These are phyloP conservation scores for Microbotryum intermedium DNA, from an alignment of 1,284 basidiomycete genomes.

Conservation along the genomic window DNA sequence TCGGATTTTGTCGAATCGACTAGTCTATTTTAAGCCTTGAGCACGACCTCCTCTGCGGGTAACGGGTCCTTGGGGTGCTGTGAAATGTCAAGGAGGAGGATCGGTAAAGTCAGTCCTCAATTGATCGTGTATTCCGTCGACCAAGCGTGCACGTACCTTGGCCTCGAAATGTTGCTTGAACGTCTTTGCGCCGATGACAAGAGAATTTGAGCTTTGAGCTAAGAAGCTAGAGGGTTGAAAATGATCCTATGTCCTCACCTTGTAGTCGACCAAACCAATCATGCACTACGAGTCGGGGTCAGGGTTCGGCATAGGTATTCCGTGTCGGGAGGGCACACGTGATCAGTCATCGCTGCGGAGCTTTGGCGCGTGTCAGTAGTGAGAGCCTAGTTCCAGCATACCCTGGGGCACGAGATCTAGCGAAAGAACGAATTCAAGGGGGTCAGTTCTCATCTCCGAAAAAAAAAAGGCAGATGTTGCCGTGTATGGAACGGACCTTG, in stretches of 20 bases:
- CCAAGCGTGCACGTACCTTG: not conserved
- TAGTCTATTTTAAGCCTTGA: too few species aligned
- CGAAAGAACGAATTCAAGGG: too few species aligned
- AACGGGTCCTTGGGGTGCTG: constrained; percentile 1
- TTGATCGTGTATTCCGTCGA: too few species aligned
- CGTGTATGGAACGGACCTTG: not conserved
- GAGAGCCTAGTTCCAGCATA: too few species aligned
- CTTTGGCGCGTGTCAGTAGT: not conserved
- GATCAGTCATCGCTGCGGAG: not conserved
- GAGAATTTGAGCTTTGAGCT: not conserved
- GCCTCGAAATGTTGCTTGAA: not conserved
- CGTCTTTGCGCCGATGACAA: not conserved
- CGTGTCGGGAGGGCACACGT: not conserved
- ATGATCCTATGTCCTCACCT: not conserved
- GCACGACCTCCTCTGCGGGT: not conserved
- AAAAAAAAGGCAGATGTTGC: not conserved
- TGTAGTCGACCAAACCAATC: not conserved
- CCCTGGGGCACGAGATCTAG: too few species aligned
- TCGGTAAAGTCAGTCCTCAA: too few species aligned
- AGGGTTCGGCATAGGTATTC: not conserved
- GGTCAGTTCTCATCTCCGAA: too few species aligned
- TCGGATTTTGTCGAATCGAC: too few species aligned
- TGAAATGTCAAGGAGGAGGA: too few species aligned
- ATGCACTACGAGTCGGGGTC: not conserved
- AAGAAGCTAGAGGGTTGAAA: too few species aligned